Evolutionary conservation across 2,329 filamentous ascomycete species (phyloP).

Genomic region (Xylaria sp.): DNA sequence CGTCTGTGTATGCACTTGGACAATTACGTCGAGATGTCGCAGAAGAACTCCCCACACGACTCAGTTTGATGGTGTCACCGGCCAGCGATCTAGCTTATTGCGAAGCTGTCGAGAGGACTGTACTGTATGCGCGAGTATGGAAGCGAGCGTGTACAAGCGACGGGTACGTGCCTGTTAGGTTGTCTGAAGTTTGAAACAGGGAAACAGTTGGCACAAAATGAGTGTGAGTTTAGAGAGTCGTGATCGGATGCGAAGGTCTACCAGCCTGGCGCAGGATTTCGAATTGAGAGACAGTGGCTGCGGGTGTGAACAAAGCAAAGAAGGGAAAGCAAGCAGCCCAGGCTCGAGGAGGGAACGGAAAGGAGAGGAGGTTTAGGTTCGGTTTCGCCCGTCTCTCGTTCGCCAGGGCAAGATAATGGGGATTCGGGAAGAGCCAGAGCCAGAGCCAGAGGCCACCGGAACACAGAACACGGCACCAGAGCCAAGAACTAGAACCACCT

Average conservation of each 20-base stretch:
- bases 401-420: neutral
- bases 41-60: constrained; percentile 3
- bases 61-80: constrained; percentile 10
- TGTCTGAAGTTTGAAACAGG: neutral
- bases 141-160: neutral
- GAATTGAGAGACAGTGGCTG: neutral
- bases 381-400: neutral
- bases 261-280: constrained; percentile 19
- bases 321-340: neutral
- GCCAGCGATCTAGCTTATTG: neutral
- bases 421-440: neutral
- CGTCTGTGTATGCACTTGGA: constrained; percentile 6
- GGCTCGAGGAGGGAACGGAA: neutral
- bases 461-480: neutral
- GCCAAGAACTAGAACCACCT: neutral
- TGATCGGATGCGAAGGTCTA: constrained; percentile 17
- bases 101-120: neutral
- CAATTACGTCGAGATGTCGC: constrained; percentile 12
- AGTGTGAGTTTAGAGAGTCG: neutral
- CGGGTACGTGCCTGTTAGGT: neutral
- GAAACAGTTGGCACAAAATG: neutral
- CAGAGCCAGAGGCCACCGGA: neutral
- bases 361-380: neutral
- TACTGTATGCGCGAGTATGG: neutral
- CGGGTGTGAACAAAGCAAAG: neutral